Evolutionary conservation across 345 rosid genomes (phyloP).

Genomic region (Linum lewisii): DNA sequence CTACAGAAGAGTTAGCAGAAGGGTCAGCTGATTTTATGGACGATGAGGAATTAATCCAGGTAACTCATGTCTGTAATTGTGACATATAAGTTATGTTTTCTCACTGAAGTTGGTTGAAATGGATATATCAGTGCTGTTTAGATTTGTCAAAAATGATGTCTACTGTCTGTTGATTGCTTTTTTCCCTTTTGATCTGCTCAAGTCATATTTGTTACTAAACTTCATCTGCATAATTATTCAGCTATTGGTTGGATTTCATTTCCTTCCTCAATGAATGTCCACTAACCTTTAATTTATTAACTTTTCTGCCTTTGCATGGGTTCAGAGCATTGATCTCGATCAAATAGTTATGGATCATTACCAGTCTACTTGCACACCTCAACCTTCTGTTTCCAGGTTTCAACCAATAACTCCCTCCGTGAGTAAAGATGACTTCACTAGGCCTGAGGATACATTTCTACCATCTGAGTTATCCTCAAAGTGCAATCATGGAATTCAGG

Average conservation of each 20-base stretch:
- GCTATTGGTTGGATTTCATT: conserved; percentile 8
- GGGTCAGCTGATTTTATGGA: conserved; percentile 51
- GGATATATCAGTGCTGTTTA: background rate
- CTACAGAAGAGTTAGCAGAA: conserved; percentile 23
- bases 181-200: background rate
- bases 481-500: conserved; percentile 81
- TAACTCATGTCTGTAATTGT: conserved; percentile 19
- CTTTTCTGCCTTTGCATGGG: conserved; percentile 6
- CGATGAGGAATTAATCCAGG: conserved; percentile 84
- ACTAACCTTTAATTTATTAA: conserved; percentile 7
- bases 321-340: conserved; percentile 85
- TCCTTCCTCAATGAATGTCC: background rate
- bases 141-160: background rate
- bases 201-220: background rate
- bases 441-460: conserved; percentile 37
- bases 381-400: conserved; percentile 48
- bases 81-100: background rate
- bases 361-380: conserved; percentile 66
- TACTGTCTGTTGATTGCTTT: background rate
- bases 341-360: conserved; percentile 83
- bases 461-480: conserved; percentile 57
- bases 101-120: conserved; percentile 2
- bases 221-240: conserved; percentile 6
- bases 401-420: conserved; percentile 43
- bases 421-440: conserved; percentile 26